Conservation (phyloP, 2,329 filamentous ascomycete species). For the Colletotrichum siamense region DNA sequence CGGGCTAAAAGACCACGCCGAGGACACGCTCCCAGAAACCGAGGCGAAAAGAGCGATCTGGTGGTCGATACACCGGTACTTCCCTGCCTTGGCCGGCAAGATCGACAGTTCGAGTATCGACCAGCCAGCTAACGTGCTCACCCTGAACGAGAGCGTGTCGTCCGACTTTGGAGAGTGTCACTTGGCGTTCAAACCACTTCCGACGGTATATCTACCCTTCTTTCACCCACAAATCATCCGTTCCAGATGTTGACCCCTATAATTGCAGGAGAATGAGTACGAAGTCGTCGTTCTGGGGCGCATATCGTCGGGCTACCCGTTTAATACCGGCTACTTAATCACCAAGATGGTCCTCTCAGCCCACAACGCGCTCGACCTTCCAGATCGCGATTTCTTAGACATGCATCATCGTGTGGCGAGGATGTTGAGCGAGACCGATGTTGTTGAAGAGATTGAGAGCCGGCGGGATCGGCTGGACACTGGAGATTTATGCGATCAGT, state of each 20-base stretch:
- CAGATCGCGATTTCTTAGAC: background rate
- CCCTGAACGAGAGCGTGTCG: background rate
- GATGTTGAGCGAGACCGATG: background rate
- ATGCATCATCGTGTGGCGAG: background rate
- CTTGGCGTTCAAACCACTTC: background rate
- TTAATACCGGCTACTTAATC: rapidly evolving
- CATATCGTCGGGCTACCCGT: background rate
- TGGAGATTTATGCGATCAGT: rapidly evolving
- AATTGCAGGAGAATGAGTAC: background rate
- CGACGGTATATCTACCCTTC: background rate
- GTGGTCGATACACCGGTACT: background rate
- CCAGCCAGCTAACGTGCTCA: background rate
- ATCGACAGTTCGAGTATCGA: background rate
- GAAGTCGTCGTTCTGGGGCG: background rate
- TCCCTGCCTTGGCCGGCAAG: background rate
- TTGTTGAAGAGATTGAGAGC: background rate
- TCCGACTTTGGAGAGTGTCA: background rate
- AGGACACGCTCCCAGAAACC: background rate
- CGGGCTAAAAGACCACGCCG: background rate
- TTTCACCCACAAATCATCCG: background rate
- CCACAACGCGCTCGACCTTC: background rate
- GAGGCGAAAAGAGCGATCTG: background rate
- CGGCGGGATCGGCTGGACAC: rapidly evolving
- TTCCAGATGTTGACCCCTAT: background rate
- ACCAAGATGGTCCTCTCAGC: background rate